Base-by-base conservation (phyloP, 2,329 filamentous ascomycete species). In the Fusarium secorum region DNA sequence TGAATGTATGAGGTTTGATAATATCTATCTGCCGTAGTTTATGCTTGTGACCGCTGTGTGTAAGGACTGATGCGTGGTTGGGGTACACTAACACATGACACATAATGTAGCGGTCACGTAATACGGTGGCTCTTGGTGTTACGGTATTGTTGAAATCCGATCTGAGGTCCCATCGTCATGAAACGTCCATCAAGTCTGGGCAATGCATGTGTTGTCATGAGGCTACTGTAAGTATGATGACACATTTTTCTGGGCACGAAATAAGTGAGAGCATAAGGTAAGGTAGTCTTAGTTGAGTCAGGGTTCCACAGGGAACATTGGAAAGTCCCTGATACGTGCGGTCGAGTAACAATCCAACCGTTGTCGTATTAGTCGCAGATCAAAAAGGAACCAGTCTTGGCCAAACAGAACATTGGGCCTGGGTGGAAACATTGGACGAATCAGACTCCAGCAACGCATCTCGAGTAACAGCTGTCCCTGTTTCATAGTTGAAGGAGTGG, bases 131-230 rank as follows among this genome's bases (percentile, higher is more conserved):
- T 70, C 41, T 51, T 72, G 62, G 59, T 55, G 26, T 39, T 39
- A 30, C 46, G 44, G 64, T 49, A 56, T 42, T 42, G 65, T 61
- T 66, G 45, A 52, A 45, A 65, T 46, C 45, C 20, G 41, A 46
- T 51, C 39, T 48, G 35, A 59, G 53, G 65, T 26, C 69, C 65
- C 69, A 70, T 70, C 49, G 38, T 57, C 39, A 65, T 72, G 69
- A 72, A 71, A 72, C 69, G 33, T 51, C 60, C 48, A 59, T 46
- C 52, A 36, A 57, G 60, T 30, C 69, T 67, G 33, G 66, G 69
- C 69, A 41, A 70, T 51, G 69, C 57, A 66, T 72, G 69, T 64
- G 69, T 66, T 72, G 69, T 69, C 69, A 70, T 46, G 36, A 70
- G 45, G 36, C 60, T 63, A 68, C 49, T 68, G 38, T 38, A 67